Percentiles rank a stretch among this genome's conserved stretches.
Evolutionary conservation across 1,139 yeast species (phyloP).

Genomic region (Yamadazyma friedrichii): DNA sequence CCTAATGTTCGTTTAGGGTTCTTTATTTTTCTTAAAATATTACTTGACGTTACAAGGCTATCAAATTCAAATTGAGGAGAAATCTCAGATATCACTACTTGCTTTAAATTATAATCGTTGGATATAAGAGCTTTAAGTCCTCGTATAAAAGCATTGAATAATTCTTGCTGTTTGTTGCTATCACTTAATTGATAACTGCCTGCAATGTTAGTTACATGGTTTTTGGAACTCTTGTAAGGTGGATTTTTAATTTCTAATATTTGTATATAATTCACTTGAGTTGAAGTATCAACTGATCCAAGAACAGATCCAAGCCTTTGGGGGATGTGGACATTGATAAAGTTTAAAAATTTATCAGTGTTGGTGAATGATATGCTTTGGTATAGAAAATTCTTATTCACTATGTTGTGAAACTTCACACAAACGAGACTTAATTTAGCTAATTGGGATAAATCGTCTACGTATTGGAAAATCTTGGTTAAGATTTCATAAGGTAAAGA

Average conservation of each 20-base stretch:
- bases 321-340: conserved; percentile 29
- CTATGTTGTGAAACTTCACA: conserved; percentile 32
- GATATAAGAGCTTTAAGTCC: conserved; percentile 24
- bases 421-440: conserved; percentile 32
- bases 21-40: conserved; percentile 1
- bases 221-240: conserved; percentile 24
- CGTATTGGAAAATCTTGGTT: conserved; percentile 27
- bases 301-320: conserved; percentile 19
- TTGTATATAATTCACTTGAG: conserved; percentile 31
- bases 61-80: conserved; percentile 51
- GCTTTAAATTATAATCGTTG: conserved; percentile 34
- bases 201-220: conserved; percentile 33
- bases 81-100: conserved; percentile 36
- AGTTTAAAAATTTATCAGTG: conserved; percentile 28
- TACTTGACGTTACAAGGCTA: background rate
- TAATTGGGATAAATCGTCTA: conserved; percentile 20
- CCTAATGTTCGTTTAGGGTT: conserved; percentile 22
- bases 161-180: conserved; percentile 17
- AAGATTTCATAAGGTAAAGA: conserved; percentile 46
- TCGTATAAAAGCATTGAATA: conserved; percentile 27
- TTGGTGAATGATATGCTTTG: conserved; percentile 26
- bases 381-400: conserved; percentile 39
- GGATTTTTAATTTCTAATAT: conserved; percentile 33
- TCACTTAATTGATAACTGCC: conserved; percentile 38
- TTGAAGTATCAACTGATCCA: conserved; percentile 27